These are phyloP conservation scores for Blastocystis sp. DNA, from an alignment of 352 stramenopile species.

Conservation along the genomic window DNA sequence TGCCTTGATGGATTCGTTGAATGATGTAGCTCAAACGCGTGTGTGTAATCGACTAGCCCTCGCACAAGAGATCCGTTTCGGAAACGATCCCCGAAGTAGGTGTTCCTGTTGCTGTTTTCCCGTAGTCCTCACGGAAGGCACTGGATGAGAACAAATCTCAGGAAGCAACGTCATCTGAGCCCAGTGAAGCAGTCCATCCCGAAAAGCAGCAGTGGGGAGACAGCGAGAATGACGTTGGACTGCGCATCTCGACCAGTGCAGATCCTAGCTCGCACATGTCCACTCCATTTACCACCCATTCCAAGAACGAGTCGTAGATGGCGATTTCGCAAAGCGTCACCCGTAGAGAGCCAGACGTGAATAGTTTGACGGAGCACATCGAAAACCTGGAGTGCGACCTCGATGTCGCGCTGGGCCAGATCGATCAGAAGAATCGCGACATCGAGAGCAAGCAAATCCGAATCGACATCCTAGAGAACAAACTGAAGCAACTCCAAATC, in stretches of 20 bases:
- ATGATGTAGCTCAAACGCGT: neutral
- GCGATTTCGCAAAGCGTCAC: no score
- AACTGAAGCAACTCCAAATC: conserved; percentile 48
- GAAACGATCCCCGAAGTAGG: conserved; percentile 26
- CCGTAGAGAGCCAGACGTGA: neutral
- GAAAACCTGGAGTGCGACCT: conserved; percentile 49
- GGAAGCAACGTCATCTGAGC: neutral
- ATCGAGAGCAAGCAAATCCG: conserved; percentile 33
- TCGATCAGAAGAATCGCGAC: neutral
- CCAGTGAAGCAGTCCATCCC: neutral
- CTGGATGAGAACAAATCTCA: neutral
- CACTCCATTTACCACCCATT: no score
- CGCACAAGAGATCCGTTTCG: conserved; percentile 20
- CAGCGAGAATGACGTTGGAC: conserved; percentile 13
- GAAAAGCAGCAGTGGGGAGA: conserved; percentile 19
- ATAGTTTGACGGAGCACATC: conserved; percentile 7
- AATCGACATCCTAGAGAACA: conserved; percentile 58
- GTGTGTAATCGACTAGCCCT: neutral
- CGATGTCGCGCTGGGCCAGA: neutral
- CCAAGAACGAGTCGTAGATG: no score
- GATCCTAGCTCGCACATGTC: no score
- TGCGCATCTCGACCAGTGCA: conserved; percentile 29
- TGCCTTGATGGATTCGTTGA: conserved; percentile 1
- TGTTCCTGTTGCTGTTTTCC: neutral
- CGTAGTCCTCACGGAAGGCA: neutral